Conservation (phyloP, 768 basidiomycete genomes). For the Russula virescens region DNA sequence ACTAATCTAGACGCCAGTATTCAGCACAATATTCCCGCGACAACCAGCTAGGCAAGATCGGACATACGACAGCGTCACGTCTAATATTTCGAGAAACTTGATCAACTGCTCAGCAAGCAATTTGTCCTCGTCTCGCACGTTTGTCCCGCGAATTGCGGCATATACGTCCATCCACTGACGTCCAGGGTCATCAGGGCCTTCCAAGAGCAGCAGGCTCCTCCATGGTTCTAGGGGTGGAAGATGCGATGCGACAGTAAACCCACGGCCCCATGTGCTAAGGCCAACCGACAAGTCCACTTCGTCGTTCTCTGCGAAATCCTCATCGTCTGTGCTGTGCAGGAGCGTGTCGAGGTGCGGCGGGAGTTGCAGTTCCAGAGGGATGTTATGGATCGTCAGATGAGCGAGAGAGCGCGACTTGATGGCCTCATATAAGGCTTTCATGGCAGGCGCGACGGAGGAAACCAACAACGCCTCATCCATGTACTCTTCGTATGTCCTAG, state of each 20-base stretch:
- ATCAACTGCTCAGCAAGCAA: constrained; percentile 64
- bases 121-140: constrained; percentile 58
- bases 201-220: constrained; percentile 82
- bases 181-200: constrained; percentile 42
- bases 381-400: constrained; percentile 67
- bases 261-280: constrained; percentile 55
- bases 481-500: constrained; percentile 53
- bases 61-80: constrained; percentile 71
- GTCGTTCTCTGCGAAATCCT: constrained; percentile 43
- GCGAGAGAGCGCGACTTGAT: constrained; percentile 74
- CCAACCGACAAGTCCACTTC: constrained; percentile 47
- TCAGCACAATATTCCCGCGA: background rate
- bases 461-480: constrained; percentile 50
- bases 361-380: constrained; percentile 81
- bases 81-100: constrained; percentile 68
- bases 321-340: constrained; percentile 58
- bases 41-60: background rate
- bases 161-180: constrained; percentile 49
- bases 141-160: constrained; percentile 52
- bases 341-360: constrained; percentile 74
- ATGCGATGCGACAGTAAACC: constrained; percentile 66
- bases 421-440: constrained; percentile 73
- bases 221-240: constrained; percentile 77
- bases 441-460: constrained; percentile 72
- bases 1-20: constrained; percentile 41